Base-by-base conservation (phyloP, 2,329 filamentous ascomycete genomes). In the Xylariaceae sp. region DNA sequence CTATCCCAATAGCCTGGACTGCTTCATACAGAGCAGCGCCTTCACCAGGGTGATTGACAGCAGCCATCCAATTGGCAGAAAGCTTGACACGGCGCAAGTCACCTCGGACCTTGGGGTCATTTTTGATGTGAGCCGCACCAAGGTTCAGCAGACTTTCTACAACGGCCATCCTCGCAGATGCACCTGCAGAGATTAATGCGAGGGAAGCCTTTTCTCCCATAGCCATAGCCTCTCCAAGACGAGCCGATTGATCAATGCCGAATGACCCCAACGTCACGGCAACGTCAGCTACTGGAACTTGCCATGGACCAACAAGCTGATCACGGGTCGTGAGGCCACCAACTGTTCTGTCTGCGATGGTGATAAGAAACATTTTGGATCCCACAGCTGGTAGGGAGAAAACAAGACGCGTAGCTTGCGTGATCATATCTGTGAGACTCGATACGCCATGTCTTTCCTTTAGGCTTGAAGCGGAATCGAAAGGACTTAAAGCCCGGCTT, bases 31-130 rank as follows among this genome's bases (percentile, higher is more conserved):
- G 79, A 14, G 87, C 90, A 38, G 93, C 92, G 39, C 90, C 92
- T 71, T 99, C 94, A 43, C 94, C 94, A 18, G 89, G 87, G 69
- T 97, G 91, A 66, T 86, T 91, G 55, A 92, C 89, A n/a, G 93
- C 93, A 3, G 91, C 92, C 94, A 97, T 97, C 93, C 93, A 99
- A 74, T 99, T 97, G 45, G 93, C 93, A 3, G 92, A 97, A 10
- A 97, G 81, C 68, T 93, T 88, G 56, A 97, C 86, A 41, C 89
- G 85, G 54, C 82, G 82, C 47, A 97, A 75, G 49, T 89, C 84
- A 42, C 87, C 88, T 50, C 86, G 63, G 13, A 69, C 54, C 19
- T 54, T 56, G 22, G 63, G 63, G n/a, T 63, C 69, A 36, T 56
- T 54, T 58, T 67, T 70, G 53, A 83, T 76, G 54, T 83, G 78